Conservation (phyloP, 2,329 filamentous ascomycete genomes). For the Aspergillus sojae region DNA sequence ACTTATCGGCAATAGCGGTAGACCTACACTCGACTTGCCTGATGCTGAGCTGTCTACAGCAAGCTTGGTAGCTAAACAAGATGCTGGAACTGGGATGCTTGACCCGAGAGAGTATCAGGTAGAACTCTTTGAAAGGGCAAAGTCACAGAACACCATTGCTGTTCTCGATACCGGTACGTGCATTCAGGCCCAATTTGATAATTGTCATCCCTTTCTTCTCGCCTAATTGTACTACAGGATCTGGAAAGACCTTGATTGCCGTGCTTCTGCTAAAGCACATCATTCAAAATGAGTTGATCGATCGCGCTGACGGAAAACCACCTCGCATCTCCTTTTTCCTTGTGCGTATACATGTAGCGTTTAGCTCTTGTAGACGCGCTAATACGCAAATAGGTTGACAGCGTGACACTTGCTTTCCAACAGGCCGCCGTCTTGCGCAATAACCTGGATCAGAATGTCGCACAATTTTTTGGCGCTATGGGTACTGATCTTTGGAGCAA, state of each 20-base stretch:
- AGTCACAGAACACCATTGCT: slow-evolving; percentile 82
- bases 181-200: neutral
- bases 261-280: slow-evolving; percentile 78
- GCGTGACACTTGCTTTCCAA: slow-evolving; percentile 86
- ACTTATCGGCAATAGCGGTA: slow-evolving; percentile 43
- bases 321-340: slow-evolving; percentile 81
- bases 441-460: slow-evolving; percentile 77
- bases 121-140: slow-evolving; percentile 87
- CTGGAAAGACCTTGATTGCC: slow-evolving; percentile 95
- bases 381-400: slow-evolving; percentile 64
- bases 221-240: slow-evolving; percentile 56
- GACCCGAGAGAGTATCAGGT: slow-evolving; percentile 87
- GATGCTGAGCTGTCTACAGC: slow-evolving; percentile 57
- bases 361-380: slow-evolving; percentile 6
- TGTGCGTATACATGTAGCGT: slow-evolving; percentile 44
- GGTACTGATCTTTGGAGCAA: slow-evolving; percentile 63
- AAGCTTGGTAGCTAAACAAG: slow-evolving; percentile 57
- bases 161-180: slow-evolving; percentile 80
- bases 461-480: slow-evolving; percentile 73
- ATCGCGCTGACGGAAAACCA: slow-evolving; percentile 61
- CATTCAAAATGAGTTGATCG: slow-evolving; percentile 75
- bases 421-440: slow-evolving; percentile 79
- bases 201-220: neutral
- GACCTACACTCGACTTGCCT: slow-evolving; percentile 30
- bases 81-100: slow-evolving; percentile 64